Base-by-base conservation (phyloP, 768 basidiomycete species). In the Lentinula aciculospora region DNA sequence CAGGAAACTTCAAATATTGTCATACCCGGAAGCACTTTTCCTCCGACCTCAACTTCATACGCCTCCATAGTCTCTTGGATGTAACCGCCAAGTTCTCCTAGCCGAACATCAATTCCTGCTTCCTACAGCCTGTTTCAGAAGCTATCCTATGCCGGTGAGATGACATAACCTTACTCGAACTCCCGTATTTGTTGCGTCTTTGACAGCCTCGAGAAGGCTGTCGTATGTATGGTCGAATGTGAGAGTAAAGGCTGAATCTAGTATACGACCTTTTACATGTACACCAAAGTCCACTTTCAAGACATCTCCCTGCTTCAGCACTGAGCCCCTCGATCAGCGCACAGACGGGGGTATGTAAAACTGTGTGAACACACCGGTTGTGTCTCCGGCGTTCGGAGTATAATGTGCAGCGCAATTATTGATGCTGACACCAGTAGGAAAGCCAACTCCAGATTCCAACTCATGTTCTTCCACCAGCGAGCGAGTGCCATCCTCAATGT, bases 1-100 rank as follows among this genome's bases (percentile, higher is more conserved):
- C 23, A 32, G 4, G 19, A 37, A 57, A 8, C 56, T 57, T 15
- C 10, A 19, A 28, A 28, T 47, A n/a, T 23, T 2, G 12, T 4
- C 2, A 64, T 36, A 94, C 94, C 92, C 50, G 88, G 93, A 62
- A 85, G 77, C 7, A 86, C 78, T 65, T 93, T 92, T 23, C 92
- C 88, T 13, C 82, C 81, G n/a, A 95, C 83, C 65, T 94, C 92
- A 10, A 99, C 96, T 68, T 98, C 97, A 66, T 98, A 98, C 0
- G 91, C 93, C 67, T 98, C 94, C 97, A 99, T 99, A 2, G 94
- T 95, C 69, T 99, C 97, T 71, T 99, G 96, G 56, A 98, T 95
- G 51, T 82, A 81, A 0, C 85, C 94, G 2, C 86, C 97, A 31
- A 99, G 79, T 68, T 98, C 96, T 55, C 94, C 94, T 53, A 98